phyloP scores from a whole-genome alignment of 2,329 filamentous ascomycete species.

The Pezicula radicicola region DNA sequence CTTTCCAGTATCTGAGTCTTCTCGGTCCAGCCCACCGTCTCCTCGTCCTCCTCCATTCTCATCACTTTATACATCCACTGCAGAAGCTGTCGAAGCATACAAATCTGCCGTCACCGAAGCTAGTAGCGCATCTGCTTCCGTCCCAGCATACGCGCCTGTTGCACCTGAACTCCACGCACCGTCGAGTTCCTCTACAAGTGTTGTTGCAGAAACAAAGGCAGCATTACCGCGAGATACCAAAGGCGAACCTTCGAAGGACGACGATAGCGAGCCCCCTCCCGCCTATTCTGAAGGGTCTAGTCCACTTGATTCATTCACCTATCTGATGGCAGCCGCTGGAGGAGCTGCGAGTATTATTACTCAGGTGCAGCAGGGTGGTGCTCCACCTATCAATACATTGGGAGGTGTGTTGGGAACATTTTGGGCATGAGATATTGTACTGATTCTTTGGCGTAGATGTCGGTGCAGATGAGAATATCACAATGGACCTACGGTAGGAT shows the following conservation, averaged over 20 bases:
- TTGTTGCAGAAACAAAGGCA: constrained; percentile 74
- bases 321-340: constrained; percentile 97
- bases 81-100: constrained; percentile 33
- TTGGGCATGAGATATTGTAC: not conserved
- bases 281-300: constrained; percentile 95
- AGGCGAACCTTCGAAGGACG: constrained; percentile 67
- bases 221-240: constrained; percentile 82
- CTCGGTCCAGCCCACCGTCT: constrained; percentile 40
- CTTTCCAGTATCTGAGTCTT: constrained; percentile 46
- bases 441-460: constrained; percentile 53
- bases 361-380: constrained; percentile 91
- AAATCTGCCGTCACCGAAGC: constrained; percentile 33
- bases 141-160: constrained; percentile 53
- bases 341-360: constrained; percentile 98
- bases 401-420: constrained; percentile 59
- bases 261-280: constrained; percentile 89
- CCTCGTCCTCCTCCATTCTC: constrained; percentile 56
- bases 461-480: constrained; percentile 89
- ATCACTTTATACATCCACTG: constrained; percentile 50
- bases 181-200: constrained; percentile 36
- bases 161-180: constrained; percentile 31
- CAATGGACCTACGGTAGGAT: constrained; percentile 83
- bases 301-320: constrained; percentile 88
- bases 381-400: constrained; percentile 81
- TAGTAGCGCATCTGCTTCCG: constrained; percentile 30